phyloP scores from a whole-genome alignment of 2,329 filamentous ascomycete species.

The Plectosphaerella plurivora region DNA sequence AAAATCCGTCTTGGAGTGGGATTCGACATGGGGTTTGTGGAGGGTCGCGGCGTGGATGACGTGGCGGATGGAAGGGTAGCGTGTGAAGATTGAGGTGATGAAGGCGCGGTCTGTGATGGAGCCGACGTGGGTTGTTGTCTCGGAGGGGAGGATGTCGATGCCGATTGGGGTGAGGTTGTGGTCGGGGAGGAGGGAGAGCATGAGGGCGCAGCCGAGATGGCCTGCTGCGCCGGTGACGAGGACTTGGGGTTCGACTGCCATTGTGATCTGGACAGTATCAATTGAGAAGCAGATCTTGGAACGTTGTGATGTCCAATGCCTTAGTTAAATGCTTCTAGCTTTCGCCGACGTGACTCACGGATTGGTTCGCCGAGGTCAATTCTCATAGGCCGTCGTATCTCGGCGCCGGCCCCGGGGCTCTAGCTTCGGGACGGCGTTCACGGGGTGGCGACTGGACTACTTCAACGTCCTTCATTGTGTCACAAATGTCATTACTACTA shows the following conservation, averaged over 20 bases:
- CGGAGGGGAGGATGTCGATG: slow-evolving; percentile 35
- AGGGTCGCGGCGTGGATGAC: slow-evolving; percentile 41
- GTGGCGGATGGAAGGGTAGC: slow-evolving; percentile 27
- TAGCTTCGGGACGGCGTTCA: too few relatives aligned
- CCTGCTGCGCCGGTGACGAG: slow-evolving; percentile 43
- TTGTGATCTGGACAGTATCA: background rate
- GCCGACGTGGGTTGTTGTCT: slow-evolving; percentile 29
- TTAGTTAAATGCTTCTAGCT: background rate
- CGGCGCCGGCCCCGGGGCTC: background rate
- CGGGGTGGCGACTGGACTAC: too few relatives aligned
- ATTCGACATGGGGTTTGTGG: slow-evolving; percentile 43
- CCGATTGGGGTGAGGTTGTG: slow-evolving; percentile 35
- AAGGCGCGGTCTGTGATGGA: slow-evolving; percentile 30
- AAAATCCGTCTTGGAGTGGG: slow-evolving; percentile 37
- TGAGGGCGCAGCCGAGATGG: slow-evolving; percentile 40
- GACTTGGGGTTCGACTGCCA: slow-evolving; percentile 15
- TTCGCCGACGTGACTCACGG: background rate
- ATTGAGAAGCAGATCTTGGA: too few relatives aligned
- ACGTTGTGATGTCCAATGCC: background rate
- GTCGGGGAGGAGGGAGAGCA: slow-evolving; percentile 31
- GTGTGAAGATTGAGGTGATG: slow-evolving; percentile 23
- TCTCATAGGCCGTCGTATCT: slow-evolving; percentile 11
- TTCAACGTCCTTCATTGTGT: too few relatives aligned
- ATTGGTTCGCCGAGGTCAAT: background rate
- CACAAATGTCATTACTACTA: too few relatives aligned